Base-by-base conservation (phyloP, 2,329 filamentous ascomycete species). In the Colletotrichum australisinense region DNA sequence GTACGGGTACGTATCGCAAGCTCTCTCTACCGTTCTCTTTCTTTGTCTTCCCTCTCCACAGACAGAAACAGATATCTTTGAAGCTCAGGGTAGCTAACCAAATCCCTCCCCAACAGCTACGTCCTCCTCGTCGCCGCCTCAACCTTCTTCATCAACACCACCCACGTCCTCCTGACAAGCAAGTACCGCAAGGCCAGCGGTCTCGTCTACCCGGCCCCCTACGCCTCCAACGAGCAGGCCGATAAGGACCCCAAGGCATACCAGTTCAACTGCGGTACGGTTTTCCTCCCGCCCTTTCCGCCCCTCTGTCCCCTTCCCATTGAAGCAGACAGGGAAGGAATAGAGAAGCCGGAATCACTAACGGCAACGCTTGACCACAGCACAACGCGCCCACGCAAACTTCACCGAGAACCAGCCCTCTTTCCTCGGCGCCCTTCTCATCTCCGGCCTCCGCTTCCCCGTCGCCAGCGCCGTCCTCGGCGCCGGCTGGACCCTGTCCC, bases 311-410 rank as follows among this genome's bases (percentile, higher is more conserved):
- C 69, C 56, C 75, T 46, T 35, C 63, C 22, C 4, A 14, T 32
- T 12, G 7, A 64, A 49, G 30, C 28, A 19, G 30, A 32, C 8
- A 32, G 30, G 30, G 30, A 11, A 32, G 30, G 30, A 32, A 32
- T 32, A 32, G 30, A 32, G 30, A 32, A 55, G 19, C 7, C 9
- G 26, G 38, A 42, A 26, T 49, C n/a, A 38, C 53, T 72, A 55
- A 71, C 42, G 32, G 5, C 3, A 22, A 24, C 24, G n/a, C 7
- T n/a, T 32, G 35, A 22, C 26, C 14, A 46, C 69, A 88, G 87
- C 88, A 65, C 90, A 92, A 78, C 88, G 89, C 60, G 87, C 90
- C 11, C 91, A 93, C 79, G 82, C 84, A 77, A 92, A 93, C 85
- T 93, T 87, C 82, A 86, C 85, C 75, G 92, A 93, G 84, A 91